A percentile compares a stretch with the other conserved stretches of the same genome.
Evolutionary conservation across 257 asterid species (phyloP).

Genomic region (Nicotiana paniculata): DNA sequence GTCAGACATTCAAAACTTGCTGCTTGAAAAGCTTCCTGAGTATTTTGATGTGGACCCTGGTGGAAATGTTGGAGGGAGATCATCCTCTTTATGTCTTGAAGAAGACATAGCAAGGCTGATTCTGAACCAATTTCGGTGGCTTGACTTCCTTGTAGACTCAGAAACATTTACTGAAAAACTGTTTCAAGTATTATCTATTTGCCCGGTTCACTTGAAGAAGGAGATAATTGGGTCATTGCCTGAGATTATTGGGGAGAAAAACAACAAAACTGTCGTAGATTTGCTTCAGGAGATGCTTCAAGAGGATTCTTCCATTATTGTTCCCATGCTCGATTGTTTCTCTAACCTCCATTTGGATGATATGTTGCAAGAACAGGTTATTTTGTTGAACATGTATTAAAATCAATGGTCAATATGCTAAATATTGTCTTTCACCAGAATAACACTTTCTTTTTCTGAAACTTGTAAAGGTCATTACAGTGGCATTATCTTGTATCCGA

Average conservation of each 20-base stretch:
- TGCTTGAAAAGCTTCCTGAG: constrained; percentile 88
- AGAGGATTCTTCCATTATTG: constrained; percentile 72
- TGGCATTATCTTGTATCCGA: constrained; percentile 74
- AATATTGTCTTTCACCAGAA: neutral
- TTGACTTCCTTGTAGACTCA: constrained; percentile 72
- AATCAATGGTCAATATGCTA: neutral
- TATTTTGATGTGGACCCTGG: constrained; percentile 46
- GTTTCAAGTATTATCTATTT: constrained; percentile 64
- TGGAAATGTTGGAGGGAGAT: constrained; percentile 22
- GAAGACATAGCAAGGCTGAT: constrained; percentile 74
- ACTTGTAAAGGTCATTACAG: constrained; percentile 48
- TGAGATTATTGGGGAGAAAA: constrained; percentile 70
- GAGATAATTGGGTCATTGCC: constrained; percentile 84
- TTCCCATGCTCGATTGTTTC: constrained; percentile 73
- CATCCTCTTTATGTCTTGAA: constrained; percentile 39
- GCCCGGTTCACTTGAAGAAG: constrained; percentile 67
- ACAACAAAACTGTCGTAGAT: constrained; percentile 49
- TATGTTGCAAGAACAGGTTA: constrained; percentile 67
- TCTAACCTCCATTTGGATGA: constrained; percentile 80
- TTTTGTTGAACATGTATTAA: neutral
- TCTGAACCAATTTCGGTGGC: constrained; percentile 78
- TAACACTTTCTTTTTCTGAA: neutral
- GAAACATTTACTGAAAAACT: constrained; percentile 64
- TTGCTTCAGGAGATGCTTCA: constrained; percentile 77
- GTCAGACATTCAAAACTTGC: constrained; percentile 52